Conservation (phyloP, 768 basidiomycete genomes). For the Pisolithus microcarpus region DNA sequence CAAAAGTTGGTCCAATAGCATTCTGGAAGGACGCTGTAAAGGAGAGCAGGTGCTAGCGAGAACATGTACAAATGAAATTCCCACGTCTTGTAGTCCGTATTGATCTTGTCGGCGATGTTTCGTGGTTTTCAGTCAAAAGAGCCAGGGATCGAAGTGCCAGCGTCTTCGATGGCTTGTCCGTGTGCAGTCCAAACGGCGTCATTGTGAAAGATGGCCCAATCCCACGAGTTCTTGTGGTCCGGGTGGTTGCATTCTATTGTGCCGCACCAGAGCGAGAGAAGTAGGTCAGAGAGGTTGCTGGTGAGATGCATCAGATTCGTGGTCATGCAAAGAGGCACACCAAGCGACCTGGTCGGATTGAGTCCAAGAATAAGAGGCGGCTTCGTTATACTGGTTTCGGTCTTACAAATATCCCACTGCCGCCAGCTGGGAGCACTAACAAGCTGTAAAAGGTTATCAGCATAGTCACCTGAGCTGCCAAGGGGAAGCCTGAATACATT, state of each 20-base stretch:
- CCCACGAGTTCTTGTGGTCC: slow-evolving; percentile 18
- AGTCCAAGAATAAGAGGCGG: slow-evolving; percentile 31
- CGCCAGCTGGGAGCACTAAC: too few relatives aligned
- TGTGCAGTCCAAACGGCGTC: slow-evolving; percentile 14
- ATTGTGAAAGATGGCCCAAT: slow-evolving; percentile 24
- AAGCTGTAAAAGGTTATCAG: too few relatives aligned
- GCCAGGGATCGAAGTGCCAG: slow-evolving; percentile 8
- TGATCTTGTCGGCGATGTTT: slow-evolving; percentile 16
- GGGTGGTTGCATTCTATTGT: slow-evolving; percentile 2
- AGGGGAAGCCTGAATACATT: too few relatives aligned
- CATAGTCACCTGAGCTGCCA: too few relatives aligned
- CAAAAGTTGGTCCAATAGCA: slow-evolving; percentile 16
- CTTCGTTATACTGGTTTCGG: slow-evolving; percentile 26
- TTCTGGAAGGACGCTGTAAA: slow-evolving; percentile 10
- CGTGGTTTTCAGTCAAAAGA: slow-evolving; percentile 15
- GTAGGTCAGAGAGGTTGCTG: slow-evolving; percentile 22
- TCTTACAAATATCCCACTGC: too few relatives aligned
- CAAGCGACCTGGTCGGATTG: slow-evolving; percentile 8
- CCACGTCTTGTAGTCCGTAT: slow-evolving; percentile 17
- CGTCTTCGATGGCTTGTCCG: slow-evolving; percentile 11
- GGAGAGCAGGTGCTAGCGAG: slow-evolving; percentile 12
- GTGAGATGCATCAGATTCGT: slow-evolving; percentile 30
- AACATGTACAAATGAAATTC: slow-evolving; percentile 15
- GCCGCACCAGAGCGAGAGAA: slow-evolving; percentile 10
- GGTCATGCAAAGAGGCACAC: slow-evolving; percentile 27